A percentile compares a stretch with the other conserved stretches of the same genome.
Evolutionary conservation across 768 basidiomycete species (phyloP).

Genomic region (Termitomyces sp.): DNA sequence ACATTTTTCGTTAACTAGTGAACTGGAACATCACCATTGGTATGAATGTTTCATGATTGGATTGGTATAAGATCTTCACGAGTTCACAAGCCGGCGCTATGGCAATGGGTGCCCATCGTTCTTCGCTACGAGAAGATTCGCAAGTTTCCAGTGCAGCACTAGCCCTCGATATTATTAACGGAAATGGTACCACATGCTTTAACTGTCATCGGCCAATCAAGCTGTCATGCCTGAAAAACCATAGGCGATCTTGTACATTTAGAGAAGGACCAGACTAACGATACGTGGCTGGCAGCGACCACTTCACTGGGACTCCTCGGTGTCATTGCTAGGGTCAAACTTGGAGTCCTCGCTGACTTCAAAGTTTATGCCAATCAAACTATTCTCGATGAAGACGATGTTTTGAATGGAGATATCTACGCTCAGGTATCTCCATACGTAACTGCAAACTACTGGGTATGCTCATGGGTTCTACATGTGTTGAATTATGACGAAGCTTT

Average conservation of each 20-base stretch:
- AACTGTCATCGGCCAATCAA: background rate
- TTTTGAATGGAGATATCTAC: constrained; percentile 27
- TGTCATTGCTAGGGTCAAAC: constrained; percentile 26
- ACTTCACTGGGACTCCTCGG: constrained; percentile 32
- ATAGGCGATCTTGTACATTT: constrained; percentile 29
- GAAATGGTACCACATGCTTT: constrained; percentile 18
- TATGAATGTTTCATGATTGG: background rate
- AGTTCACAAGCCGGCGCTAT: constrained; percentile 24
- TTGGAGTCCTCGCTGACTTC: constrained; percentile 26
- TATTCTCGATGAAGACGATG: constrained; percentile 23
- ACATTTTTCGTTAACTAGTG: constrained; percentile 14
- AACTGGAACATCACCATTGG: constrained; percentile 36
- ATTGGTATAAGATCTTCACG: background rate
- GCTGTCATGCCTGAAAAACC: background rate
- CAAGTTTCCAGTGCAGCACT: constrained; percentile 30
- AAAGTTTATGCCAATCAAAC: constrained; percentile 32
- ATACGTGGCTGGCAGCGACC: constrained; percentile 31
- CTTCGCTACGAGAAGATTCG: constrained; percentile 30
- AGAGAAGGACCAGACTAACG: constrained; percentile 22
- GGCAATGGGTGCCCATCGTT: constrained; percentile 35
- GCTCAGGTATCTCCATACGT: constrained; percentile 28
- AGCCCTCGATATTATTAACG: constrained; percentile 30
- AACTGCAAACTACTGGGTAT: constrained; percentile 33
- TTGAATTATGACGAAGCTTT: background rate
- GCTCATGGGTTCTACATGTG: background rate